These are phyloP conservation scores for Hamamelis virginiana DNA, from an alignment of 164 flowering plant genomes.

Conservation along the genomic window DNA sequence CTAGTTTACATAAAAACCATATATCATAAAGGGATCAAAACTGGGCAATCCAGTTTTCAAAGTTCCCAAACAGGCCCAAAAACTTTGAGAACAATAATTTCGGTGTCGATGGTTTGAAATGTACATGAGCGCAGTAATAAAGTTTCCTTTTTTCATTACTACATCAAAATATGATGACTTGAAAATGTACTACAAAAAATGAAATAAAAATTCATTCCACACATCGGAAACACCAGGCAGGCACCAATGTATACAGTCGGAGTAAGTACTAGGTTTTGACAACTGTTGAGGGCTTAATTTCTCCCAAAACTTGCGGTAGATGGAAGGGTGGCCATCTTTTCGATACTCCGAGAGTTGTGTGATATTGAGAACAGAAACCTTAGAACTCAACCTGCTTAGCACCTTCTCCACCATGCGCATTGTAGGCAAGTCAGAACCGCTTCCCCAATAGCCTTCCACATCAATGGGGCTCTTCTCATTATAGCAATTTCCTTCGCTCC, in stretches of 20 bases:
- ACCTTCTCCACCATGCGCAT: conserved; percentile 77
- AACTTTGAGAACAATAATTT: no score
- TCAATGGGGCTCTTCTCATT: conserved; percentile 60
- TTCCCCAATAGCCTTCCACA: conserved; percentile 73
- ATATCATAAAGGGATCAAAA: no score
- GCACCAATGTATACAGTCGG: conserved; percentile 99
- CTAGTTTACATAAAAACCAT: no score
- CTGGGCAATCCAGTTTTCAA: no score
- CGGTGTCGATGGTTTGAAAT: no score
- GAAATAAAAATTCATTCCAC: conserved; percentile 87
- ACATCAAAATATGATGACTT: neutral
- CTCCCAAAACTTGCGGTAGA: conserved; percentile 96
- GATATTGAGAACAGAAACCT: conserved; percentile 72
- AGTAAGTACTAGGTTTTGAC: conserved; percentile 66
- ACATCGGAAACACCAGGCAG: conserved; percentile 96
- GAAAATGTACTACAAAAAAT: conserved; percentile 40
- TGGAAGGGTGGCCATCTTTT: conserved; percentile 92
- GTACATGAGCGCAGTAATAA: no score
- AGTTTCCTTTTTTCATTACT: neutral
- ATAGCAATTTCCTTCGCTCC: conserved; percentile 86
- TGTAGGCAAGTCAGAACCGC: conserved; percentile 78
- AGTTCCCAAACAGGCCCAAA: no score
- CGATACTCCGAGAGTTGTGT: conserved; percentile 96
- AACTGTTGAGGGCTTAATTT: conserved; percentile 57
- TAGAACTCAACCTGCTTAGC: conserved; percentile 46